Percentiles rank a stretch among this genome's conserved stretches.
phyloP scores from a whole-genome alignment of 2,329 filamentous ascomycete species.

The Coniochaeta hoffmannii region DNA sequence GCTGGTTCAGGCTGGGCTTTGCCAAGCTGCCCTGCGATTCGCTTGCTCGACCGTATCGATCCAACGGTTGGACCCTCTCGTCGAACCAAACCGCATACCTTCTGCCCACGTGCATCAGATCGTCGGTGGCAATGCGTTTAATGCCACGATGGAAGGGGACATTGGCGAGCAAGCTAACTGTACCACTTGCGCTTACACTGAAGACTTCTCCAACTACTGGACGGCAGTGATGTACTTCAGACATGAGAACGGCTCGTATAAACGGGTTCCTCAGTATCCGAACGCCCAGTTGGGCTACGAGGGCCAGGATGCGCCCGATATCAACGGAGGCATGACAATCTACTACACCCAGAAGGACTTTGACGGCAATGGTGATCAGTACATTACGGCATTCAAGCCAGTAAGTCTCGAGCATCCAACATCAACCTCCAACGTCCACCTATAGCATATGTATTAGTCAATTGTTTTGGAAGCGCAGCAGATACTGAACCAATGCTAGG shows the following conservation, averaged over 20 bases:
- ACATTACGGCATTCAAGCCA: slow-evolving; percentile 1
- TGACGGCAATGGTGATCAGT: slow-evolving; percentile 10
- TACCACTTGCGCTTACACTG: slow-evolving; percentile 5
- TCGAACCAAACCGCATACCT: slow-evolving; percentile 3
- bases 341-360: slow-evolving; percentile 14
- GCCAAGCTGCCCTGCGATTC: slow-evolving; percentile 5
- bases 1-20: slow-evolving; percentile 1
- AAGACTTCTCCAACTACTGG: slow-evolving; percentile 8
- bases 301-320: slow-evolving; percentile 4
- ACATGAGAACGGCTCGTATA: slow-evolving; percentile 6
- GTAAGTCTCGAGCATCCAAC: neutral
- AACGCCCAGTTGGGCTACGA: slow-evolving; percentile 4
- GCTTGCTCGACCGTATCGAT: slow-evolving; percentile 5
- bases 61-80: slow-evolving; percentile 5
- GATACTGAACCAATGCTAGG: slow-evolving; percentile 5
- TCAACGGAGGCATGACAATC: slow-evolving; percentile 3
- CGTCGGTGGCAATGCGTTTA: slow-evolving; percentile 7
- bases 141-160: slow-evolving; percentile 5
- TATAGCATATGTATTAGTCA: neutral
- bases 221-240: slow-evolving; percentile 7
- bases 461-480: neutral
- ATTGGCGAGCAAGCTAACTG: slow-evolving; percentile 5
- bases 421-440: too few relatives aligned
- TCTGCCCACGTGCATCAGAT: slow-evolving; percentile 8
- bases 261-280: slow-evolving; percentile 3